Evolutionary conservation across 345 rosid genomes (phyloP).

Genomic region (Boechera retrofracta): DNA sequence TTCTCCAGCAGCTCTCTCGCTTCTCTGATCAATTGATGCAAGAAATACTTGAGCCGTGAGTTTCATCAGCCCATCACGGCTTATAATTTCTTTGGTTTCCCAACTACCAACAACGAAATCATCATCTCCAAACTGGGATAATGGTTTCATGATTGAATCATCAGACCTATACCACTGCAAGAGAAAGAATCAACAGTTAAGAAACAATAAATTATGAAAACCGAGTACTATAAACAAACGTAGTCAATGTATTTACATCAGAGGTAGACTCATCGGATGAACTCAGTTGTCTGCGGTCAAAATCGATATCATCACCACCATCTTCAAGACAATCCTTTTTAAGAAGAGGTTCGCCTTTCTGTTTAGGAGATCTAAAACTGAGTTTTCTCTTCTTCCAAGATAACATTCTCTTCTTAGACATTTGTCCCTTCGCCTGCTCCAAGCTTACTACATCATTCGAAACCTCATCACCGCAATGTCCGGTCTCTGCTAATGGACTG

Average conservation of each 20-base stretch:
- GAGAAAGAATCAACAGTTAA: conserved; percentile 18
- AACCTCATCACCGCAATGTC: conserved; percentile 54
- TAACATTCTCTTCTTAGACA: conserved; percentile 68
- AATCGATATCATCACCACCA: conserved; percentile 99
- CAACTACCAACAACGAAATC: conserved; percentile 87
- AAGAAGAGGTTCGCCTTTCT: conserved; percentile 89
- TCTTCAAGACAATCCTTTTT: conserved; percentile 92
- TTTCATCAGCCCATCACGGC: conserved; percentile 94
- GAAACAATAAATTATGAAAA: background rate
- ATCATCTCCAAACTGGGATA: conserved; percentile 93
- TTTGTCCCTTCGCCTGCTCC: conserved; percentile 57
- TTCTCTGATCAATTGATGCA: conserved; percentile 96
- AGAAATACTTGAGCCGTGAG: conserved; percentile 75
- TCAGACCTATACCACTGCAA: conserved; percentile 81
- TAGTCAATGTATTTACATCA: conserved; percentile 36
- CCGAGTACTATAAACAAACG: background rate
- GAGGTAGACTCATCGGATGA: conserved; percentile 73
- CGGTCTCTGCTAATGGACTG: conserved; percentile 59
- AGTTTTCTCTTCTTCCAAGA: conserved; percentile 95
- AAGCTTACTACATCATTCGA: conserved; percentile 46
- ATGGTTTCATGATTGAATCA: conserved; percentile 59
- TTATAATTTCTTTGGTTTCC: conserved; percentile 76
- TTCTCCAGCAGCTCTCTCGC: conserved; percentile 93
- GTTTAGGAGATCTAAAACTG: conserved; percentile 84
- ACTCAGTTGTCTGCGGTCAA: conserved; percentile 87